Evolutionary conservation across 805 yeast species (phyloP).

Genomic region (Barnettozyma populi): DNA sequence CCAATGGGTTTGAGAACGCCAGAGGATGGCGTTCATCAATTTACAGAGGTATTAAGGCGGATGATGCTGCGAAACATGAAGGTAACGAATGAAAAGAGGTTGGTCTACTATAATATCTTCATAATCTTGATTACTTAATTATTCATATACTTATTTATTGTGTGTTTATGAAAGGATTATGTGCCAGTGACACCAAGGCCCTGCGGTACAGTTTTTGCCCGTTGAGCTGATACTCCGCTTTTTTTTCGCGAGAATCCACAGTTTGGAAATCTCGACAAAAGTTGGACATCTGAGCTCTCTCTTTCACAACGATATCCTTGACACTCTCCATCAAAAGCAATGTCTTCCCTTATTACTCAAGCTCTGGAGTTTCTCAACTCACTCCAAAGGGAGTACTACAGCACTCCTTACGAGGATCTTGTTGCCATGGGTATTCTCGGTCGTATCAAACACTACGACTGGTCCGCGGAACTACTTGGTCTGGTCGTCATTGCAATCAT

Average conservation of each 20-base stretch:
- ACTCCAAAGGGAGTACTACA: constrained; percentile 23
- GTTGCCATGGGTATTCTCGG: constrained; percentile 50
- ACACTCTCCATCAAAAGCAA: not conserved
- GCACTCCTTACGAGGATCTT: constrained; percentile 44
- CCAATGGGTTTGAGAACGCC: constrained; percentile 67
- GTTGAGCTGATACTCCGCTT: too few relatives aligned
- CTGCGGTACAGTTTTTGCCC: too few relatives aligned
- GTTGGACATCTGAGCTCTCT: not conserved
- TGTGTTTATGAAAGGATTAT: too few relatives aligned
- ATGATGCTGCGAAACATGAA: too few relatives aligned
- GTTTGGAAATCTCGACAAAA: not conserved
- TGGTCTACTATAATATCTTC: too few relatives aligned
- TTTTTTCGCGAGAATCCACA: not conserved
- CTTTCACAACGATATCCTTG: not conserved
- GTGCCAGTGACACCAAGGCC: too few relatives aligned
- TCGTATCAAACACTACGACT: constrained; percentile 59
- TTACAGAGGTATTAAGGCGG: constrained; percentile 10
- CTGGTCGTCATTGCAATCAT: constrained; percentile 45
- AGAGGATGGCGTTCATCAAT: constrained; percentile 48
- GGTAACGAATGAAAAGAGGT: too few relatives aligned
- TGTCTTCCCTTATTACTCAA: not conserved
- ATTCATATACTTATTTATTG: too few relatives aligned
- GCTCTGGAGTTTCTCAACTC: constrained; percentile 1
- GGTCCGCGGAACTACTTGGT: constrained; percentile 68
- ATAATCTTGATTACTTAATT: too few relatives aligned